A percentile compares a stretch with the other conserved stretches of the same genome.
These are phyloP conservation scores for Multifurca ochricompacta DNA, from an alignment of 768 basidiomycete genomes.

Conservation along the genomic window DNA sequence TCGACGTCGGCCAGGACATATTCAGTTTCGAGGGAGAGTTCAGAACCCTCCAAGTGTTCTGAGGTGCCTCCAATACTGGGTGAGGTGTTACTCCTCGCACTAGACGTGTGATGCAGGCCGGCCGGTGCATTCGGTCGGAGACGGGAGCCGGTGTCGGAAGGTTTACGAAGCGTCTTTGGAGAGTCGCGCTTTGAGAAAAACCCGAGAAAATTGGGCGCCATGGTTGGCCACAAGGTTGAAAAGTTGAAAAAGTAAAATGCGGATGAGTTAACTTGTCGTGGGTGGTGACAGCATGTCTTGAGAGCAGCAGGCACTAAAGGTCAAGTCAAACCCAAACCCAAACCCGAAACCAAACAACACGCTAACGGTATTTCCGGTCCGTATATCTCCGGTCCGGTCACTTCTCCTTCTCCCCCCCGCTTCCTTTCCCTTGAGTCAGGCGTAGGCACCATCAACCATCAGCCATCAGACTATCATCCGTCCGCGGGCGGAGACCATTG, in stretches of 20 bases:
- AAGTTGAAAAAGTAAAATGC: background rate
- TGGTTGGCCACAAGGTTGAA: background rate
- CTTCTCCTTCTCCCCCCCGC: too few species aligned
- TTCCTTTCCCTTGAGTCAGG: too few species aligned
- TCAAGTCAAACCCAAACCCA: too few species aligned
- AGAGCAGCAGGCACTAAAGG: too few species aligned
- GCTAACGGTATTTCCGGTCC: background rate
- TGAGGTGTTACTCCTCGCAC: background rate
- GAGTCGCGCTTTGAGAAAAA: conserved; percentile 17
- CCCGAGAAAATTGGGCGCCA: conserved; percentile 10
- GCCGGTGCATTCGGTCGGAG: background rate
- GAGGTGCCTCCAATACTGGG: conserved; percentile 13
- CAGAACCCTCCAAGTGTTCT: conserved; percentile 5
- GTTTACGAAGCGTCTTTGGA: background rate
- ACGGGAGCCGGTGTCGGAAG: background rate
- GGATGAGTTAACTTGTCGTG: background rate
- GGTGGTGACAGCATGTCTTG: background rate
- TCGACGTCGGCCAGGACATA: conserved; percentile 18
- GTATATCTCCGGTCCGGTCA: background rate
- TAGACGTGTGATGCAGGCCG: background rate
- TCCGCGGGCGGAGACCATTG: too few species aligned
- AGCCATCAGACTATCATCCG: too few species aligned
- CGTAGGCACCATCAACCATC: too few species aligned
- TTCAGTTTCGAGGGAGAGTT: conserved; percentile 17
- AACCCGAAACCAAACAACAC: background rate